Percentiles rank a stretch among this genome's conserved stretches.
phyloP scores from a whole-genome alignment of 306 rosid genomes.

The Dalbergia oliveri region DNA sequence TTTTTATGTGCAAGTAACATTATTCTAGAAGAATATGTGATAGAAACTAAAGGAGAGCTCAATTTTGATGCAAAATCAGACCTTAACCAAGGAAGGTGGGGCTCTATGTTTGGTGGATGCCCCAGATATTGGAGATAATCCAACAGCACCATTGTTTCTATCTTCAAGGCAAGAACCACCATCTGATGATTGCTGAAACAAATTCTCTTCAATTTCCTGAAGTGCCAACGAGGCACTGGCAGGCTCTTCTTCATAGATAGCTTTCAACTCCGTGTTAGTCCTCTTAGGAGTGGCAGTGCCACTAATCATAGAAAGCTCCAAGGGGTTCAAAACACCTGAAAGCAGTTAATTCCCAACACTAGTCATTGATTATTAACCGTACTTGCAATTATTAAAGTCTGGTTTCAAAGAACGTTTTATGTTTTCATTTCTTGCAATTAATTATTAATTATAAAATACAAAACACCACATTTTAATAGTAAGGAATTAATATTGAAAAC shows the following conservation, averaged over 20 bases:
- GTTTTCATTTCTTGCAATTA: too few relatives aligned
- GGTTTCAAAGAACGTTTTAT: too few relatives aligned
- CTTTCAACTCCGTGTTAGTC: slow-evolving; percentile 53
- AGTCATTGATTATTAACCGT: not conserved
- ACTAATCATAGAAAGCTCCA: slow-evolving; percentile 83
- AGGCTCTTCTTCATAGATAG: slow-evolving; percentile 68
- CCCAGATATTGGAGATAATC: slow-evolving; percentile 56
- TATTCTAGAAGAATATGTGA: not conserved
- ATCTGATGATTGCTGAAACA: slow-evolving; percentile 55
- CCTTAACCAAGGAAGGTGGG: slow-evolving; percentile 59
- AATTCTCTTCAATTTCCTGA: slow-evolving; percentile 59
- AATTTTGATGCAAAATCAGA: not conserved
- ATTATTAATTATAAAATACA: too few relatives aligned
- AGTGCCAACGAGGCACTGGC: slow-evolving; percentile 47
- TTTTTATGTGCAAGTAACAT: too few relatives aligned
- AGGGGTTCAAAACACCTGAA: slow-evolving; percentile 81
- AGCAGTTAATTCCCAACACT: slow-evolving; percentile 1
- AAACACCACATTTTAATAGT: not conserved
- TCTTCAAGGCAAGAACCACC: slow-evolving; percentile 40
- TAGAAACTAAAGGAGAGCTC: slow-evolving; percentile 12
- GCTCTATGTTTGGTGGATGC: slow-evolving; percentile 48
- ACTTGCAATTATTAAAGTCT: too few relatives aligned
- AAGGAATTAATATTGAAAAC: not conserved
- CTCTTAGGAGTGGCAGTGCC: slow-evolving; percentile 55
- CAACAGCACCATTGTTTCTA: slow-evolving; percentile 43